Base-by-base conservation (phyloP, 768 basidiomycete genomes). In the Lactifluus pinguis region DNA sequence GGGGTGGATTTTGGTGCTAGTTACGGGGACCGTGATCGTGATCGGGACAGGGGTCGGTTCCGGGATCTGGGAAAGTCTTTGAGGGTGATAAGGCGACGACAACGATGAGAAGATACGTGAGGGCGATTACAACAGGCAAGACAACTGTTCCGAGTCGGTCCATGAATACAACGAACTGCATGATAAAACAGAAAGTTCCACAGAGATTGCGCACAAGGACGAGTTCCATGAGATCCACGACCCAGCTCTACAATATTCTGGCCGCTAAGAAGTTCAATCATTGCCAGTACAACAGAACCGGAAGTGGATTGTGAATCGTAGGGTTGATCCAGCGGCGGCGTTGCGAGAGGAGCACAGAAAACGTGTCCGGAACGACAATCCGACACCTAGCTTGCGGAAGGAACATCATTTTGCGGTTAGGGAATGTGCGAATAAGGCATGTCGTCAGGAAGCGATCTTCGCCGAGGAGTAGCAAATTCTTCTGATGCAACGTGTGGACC, bases 121-220 rank as follows among this genome's bases (percentile, higher is more conserved):
- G 79, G 56, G 80, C 75, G 68, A 99, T 97, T 64, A 95, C 95
- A 68, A 98, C 85, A 30, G 97, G 97, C 17, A 98, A 82, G 21
- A 97, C 94, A 67, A 92, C 83, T 3, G 92, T 95, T 61, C 91
- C 91, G 61, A 94, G 74, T 48, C 94, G 82, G 72, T 98, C 94
- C 91, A 98, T 94, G 76, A 95, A 92, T 56, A 98, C 94, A 72
- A 98, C 86, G 73, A 98, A 98, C 72, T 98, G 97, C 95, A 98
- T 98, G 74, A 93, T 97, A 76, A 98, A 98, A 79, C 97, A 99
- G 75, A 99, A 99, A 34, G 95, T 98, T 39, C 97, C 97, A 73
- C 97, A 98, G 15, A 98, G 81, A 70, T 99, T 93, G 65, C 90
- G 91, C 44, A 99, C 97, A 63, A 91, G 84, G 39, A 98, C 92